Percentiles rank a stretch among this genome's conserved stretches.
Evolutionary conservation across 371 early-diverging fungal genomes (phyloP).

Genomic region (Entomophthora muscae): DNA sequence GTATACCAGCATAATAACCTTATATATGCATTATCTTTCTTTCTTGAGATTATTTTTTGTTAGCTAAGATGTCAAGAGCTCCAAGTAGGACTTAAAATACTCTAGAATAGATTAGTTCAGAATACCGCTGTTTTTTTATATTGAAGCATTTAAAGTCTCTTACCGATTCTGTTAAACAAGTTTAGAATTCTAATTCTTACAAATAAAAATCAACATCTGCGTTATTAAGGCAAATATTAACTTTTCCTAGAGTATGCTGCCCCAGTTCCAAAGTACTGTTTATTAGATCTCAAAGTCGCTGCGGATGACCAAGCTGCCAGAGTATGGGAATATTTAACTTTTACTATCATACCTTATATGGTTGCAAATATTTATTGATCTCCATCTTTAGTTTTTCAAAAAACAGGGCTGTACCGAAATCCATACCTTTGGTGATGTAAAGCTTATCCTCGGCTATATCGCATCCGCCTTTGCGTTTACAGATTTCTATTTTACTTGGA

Average conservation of each 20-base stretch:
- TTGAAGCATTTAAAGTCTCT: neutral
- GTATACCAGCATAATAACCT: too few species aligned
- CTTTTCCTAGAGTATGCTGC: neutral
- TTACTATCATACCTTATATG: too few species aligned
- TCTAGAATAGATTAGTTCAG: too few species aligned
- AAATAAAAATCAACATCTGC: too few species aligned
- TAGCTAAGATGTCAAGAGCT: neutral
- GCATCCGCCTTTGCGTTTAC: neutral
- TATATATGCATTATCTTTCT: too few species aligned
- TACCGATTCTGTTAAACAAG: neutral
- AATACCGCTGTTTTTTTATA: too few species aligned
- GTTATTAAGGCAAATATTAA: neutral
- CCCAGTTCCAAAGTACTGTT: neutral
- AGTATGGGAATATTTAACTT: neutral
- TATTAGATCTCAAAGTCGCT: conserved; percentile 8
- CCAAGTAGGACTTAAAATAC: neutral
- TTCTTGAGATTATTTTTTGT: neutral
- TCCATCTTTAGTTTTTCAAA: conserved; percentile 1
- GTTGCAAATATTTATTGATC: too few species aligned
- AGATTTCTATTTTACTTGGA: conserved; percentile 2
- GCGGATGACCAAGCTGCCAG: conserved; percentile 5
- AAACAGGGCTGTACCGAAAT: neutral
- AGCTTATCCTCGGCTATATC: conserved; percentile 4
- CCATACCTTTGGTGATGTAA: conserved; percentile 2
- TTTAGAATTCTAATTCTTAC: neutral